Evolutionary conservation across 2,329 filamentous ascomycete genomes (phyloP).

Genomic region (Venturia effusa): DNA sequence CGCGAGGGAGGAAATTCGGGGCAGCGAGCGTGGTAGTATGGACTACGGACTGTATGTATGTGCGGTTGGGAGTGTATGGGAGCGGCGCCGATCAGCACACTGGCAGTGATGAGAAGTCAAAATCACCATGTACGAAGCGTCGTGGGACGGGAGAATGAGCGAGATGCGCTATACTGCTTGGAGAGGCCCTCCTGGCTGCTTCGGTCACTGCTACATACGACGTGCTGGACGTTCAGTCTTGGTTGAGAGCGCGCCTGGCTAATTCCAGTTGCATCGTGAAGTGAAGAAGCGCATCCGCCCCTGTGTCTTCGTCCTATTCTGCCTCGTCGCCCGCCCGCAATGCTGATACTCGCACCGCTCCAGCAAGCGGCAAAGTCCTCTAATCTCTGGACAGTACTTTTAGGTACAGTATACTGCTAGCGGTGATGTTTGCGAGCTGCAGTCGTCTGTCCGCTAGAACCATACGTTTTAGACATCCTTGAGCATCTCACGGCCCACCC

Average conservation of each 20-base stretch:
- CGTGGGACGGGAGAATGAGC: not conserved
- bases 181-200: not conserved
- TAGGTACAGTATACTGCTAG: too few species aligned
- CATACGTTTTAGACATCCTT: not conserved
- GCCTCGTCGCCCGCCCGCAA: not conserved
- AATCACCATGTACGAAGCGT: not conserved
- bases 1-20: too few species aligned
- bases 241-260: not conserved
- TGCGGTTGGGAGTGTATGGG: not conserved
- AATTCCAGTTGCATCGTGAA: not conserved
- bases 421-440: not conserved
- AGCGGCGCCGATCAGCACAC: not conserved
- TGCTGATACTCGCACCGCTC: not conserved
- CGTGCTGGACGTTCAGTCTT: not conserved
- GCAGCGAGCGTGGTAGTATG: not conserved
- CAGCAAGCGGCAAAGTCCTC: not conserved
- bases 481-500: not conserved
- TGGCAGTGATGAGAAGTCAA: not conserved
- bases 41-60: not conserved
- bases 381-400: too few species aligned
- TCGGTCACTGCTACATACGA: not conserved
- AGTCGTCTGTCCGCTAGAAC: not conserved
- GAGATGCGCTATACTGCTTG: not conserved
- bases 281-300: not conserved
- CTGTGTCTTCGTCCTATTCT: not conserved